A percentile compares a stretch with the other conserved stretches of the same genome.
These are phyloP conservation scores for barrel medic (Medicago truncatula) DNA, from an alignment of 306 rosid species.

Conservation along the genomic window MtrunA17r5.0-ANR NC_053043.1:11949001-11949500, in stretches of 20 bases:
- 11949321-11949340: constrained; percentile 16
- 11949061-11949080: constrained; percentile 8
- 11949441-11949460: constrained; percentile 26
- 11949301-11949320: constrained; percentile 25
- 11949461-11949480: constrained; percentile 21
- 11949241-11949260: constrained; percentile 67
- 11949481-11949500: constrained; percentile 10
- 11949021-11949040: background rate
- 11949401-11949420: background rate
- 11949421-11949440: constrained; percentile 6
- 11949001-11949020: constrained; percentile 13
- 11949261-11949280: constrained; percentile 22
- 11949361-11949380: constrained; percentile 17
- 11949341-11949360: constrained; percentile 27
- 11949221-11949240: constrained; percentile 94
- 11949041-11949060: constrained; percentile 14
- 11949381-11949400: background rate
- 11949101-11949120: constrained; percentile 15
- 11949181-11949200: constrained; percentile 78
- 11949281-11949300: background rate
- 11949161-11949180: constrained; percentile 85
- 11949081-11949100: background rate
- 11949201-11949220: constrained; percentile 86
- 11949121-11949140: constrained; percentile 90
- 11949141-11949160: constrained; percentile 90